phyloP scores from a whole-genome alignment of 345 rosid species.

The Pugionium cornutum region DNA sequence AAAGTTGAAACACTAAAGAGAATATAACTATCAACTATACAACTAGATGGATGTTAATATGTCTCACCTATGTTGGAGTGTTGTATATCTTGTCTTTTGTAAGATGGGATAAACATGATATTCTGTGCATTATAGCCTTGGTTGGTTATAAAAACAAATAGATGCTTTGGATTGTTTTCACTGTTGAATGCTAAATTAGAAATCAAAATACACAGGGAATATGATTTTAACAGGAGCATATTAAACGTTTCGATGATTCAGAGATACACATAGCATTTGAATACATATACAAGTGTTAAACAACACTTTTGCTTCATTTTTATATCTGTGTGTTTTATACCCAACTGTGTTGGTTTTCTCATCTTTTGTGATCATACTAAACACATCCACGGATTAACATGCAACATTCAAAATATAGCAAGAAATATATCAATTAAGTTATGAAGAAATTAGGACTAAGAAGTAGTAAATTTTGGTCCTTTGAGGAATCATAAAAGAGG shows the following conservation, averaged over 20 bases:
- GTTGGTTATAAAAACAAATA: conserved; percentile 30
- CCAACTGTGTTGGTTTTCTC: too few relatives aligned
- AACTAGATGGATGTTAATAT: conserved; percentile 15
- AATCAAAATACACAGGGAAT: background rate
- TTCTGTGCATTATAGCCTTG: conserved; percentile 20
- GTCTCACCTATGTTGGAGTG: conserved; percentile 14
- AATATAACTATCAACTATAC: conserved; percentile 15
- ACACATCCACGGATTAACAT: background rate
- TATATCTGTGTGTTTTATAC: too few relatives aligned
- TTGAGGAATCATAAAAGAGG: too few relatives aligned
- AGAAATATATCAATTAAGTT: background rate
- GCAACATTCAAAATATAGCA: background rate
- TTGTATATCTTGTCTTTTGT: conserved; percentile 28
- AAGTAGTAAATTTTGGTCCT: background rate
- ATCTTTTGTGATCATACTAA: too few relatives aligned
- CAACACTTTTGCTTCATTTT: too few relatives aligned
- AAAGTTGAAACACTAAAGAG: conserved; percentile 20
- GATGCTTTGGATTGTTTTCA: conserved; percentile 15
- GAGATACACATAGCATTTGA: too few relatives aligned
- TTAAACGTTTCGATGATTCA: background rate
- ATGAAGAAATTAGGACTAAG: background rate
- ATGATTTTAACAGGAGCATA: conserved; percentile 1
- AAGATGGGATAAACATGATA: conserved; percentile 32
- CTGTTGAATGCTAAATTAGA: background rate
- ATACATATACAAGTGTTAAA: too few relatives aligned